Percentiles rank a stretch among this genome's conserved stretches.
These are phyloP conservation scores for Heteromeles arbutifolia DNA, from an alignment of 306 rosid species.

Conservation along the genomic window DNA sequence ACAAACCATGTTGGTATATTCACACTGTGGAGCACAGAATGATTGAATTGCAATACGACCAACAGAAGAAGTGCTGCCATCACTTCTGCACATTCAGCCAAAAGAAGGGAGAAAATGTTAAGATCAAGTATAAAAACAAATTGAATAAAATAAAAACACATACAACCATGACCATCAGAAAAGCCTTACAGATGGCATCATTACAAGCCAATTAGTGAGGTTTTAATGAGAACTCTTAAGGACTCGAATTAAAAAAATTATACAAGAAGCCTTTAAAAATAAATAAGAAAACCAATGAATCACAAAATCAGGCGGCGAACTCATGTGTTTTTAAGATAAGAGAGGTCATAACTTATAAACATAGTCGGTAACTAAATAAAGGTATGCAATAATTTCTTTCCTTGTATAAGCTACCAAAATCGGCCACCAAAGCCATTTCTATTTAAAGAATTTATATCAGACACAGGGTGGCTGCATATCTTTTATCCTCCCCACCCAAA, in stretches of 20 bases:
- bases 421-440: background rate
- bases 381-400: background rate
- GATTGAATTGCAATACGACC: slow-evolving; percentile 86
- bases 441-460: background rate
- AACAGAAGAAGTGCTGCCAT: slow-evolving; percentile 37
- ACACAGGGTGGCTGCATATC: background rate
- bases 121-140: background rate
- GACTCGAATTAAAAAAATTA: background rate
- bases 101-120: background rate
- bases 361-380: background rate
- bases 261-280: background rate
- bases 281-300: background rate
- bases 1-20: slow-evolving; percentile 61
- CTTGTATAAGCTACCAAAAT: background rate
- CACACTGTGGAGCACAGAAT: slow-evolving; percentile 81
- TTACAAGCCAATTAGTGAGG: background rate
- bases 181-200: background rate
- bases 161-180: background rate
- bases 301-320: background rate
- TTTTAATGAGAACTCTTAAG: background rate
- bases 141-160: background rate
- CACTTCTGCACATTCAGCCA: slow-evolving; percentile 34
- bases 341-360: background rate
- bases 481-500: background rate
- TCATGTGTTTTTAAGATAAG: background rate